Evolutionary conservation across 805 yeast species (phyloP).

Genomic region (Starmerella bombi): DNA sequence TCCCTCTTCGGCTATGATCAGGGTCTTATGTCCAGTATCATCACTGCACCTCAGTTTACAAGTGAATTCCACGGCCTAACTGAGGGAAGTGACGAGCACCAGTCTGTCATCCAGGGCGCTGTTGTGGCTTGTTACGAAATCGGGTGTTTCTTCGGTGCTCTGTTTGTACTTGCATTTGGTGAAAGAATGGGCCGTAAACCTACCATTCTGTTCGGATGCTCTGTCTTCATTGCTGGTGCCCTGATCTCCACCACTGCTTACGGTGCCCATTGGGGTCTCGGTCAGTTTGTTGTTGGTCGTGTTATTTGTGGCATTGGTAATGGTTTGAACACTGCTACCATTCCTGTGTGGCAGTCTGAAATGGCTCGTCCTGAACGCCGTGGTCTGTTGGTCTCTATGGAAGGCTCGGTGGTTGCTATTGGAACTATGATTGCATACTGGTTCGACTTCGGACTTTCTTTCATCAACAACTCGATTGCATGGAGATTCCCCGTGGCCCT

Average conservation of each 20-base stretch:
- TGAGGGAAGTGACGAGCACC: slow-evolving; percentile 28
- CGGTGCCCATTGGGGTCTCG: slow-evolving; percentile 34
- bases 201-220: slow-evolving; percentile 42
- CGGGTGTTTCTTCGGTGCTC: slow-evolving; percentile 66
- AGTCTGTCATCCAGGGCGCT: slow-evolving; percentile 56
- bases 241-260: slow-evolving; percentile 42
- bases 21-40: slow-evolving; percentile 26
- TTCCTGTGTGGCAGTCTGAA: slow-evolving; percentile 74
- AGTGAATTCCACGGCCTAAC: slow-evolving; percentile 41
- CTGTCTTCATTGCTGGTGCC: slow-evolving; percentile 48
- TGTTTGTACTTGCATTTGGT: slow-evolving; percentile 48
- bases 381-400: slow-evolving; percentile 55
- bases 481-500: slow-evolving; percentile 75
- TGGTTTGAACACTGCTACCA: slow-evolving; percentile 65
- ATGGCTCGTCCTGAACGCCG: slow-evolving; percentile 51
- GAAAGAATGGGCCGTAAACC: slow-evolving; percentile 56
- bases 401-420: slow-evolving; percentile 57
- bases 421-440: slow-evolving; percentile 69
- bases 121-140: slow-evolving; percentile 43
- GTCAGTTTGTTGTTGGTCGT: slow-evolving; percentile 65
- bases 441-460: slow-evolving; percentile 61
- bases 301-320: slow-evolving; percentile 62
- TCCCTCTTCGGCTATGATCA: slow-evolving; percentile 30
- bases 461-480: slow-evolving; percentile 34
- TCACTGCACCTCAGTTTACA: slow-evolving; percentile 44